A percentile compares a stretch with the other conserved stretches of the same genome.
phyloP scores from a whole-genome alignment of 2,329 filamentous ascomycete genomes.

The Thyridium curvatum region DNA sequence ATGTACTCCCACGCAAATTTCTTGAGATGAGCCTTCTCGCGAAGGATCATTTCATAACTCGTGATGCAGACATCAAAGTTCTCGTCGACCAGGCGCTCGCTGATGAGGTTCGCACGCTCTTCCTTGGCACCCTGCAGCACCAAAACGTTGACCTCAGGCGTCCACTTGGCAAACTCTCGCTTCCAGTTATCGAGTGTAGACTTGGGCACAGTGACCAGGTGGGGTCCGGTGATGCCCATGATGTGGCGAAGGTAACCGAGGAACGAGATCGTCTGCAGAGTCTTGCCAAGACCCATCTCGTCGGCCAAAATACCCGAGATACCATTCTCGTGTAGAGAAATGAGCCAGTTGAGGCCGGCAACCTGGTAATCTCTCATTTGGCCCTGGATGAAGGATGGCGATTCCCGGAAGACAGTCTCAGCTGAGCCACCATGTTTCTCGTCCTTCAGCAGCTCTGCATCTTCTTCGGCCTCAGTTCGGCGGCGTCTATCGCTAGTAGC shows the following conservation, averaged over 20 bases:
- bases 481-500: conserved; percentile 72
- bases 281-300: conserved; percentile 98
- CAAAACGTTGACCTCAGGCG: conserved; percentile 88
- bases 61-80: conserved; percentile 98
- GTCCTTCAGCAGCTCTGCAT: conserved; percentile 80
- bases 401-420: conserved; percentile 89
- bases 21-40: conserved; percentile 89
- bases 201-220: conserved; percentile 88
- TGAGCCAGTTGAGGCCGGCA: conserved; percentile 92
- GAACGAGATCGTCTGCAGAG: conserved; percentile 94
- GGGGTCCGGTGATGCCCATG: conserved; percentile 81
- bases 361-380: conserved; percentile 96
- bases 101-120: conserved; percentile 81
- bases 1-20: conserved; percentile 99
- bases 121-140: conserved; percentile 95
- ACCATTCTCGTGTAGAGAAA: conserved; percentile 96
- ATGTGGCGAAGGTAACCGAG: conserved; percentile 90
- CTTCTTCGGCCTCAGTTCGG: conserved; percentile 95
- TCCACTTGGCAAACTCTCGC: conserved; percentile 90
- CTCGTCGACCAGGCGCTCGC: conserved; percentile 84
- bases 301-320: conserved; percentile 97
- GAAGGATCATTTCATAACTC: conserved; percentile 97
- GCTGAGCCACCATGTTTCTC: conserved; percentile 83
- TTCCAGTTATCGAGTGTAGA: conserved; percentile 99
- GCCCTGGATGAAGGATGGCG: conserved; percentile 81